phyloP scores from a whole-genome alignment of 768 basidiomycete genomes.

The Lactarius quietus region DNA sequence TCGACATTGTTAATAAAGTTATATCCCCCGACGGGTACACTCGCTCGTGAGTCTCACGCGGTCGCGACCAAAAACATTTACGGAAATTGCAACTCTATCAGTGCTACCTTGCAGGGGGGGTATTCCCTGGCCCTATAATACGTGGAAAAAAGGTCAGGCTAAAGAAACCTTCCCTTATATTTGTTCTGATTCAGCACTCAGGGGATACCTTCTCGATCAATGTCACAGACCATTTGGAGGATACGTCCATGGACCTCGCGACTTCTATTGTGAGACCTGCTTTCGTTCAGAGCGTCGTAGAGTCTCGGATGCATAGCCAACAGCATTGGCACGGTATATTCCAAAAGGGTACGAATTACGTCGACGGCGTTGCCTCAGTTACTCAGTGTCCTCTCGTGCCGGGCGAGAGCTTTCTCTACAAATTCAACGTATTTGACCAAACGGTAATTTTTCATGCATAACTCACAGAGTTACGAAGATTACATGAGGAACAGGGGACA shows the following conservation, averaged over 20 bases:
- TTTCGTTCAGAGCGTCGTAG: not conserved
- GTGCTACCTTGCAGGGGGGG: slow-evolving; percentile 7
- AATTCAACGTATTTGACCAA: slow-evolving; percentile 19
- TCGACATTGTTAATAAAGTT: slow-evolving; percentile 23
- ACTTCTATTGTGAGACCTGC: slow-evolving; percentile 9
- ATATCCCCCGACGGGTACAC: slow-evolving; percentile 30
- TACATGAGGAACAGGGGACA: slow-evolving; percentile 10
- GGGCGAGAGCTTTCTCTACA: slow-evolving; percentile 10
- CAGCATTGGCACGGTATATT: slow-evolving; percentile 28
- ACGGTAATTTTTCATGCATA: not conserved
- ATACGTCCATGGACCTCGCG: slow-evolving; percentile 1
- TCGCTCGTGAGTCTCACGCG: slow-evolving; percentile 18
- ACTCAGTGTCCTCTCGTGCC: slow-evolving; percentile 27
- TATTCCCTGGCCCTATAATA: slow-evolving; percentile 17
- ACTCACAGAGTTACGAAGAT: not conserved
- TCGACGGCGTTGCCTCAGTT: slow-evolving; percentile 21
- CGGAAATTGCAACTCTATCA: not conserved
- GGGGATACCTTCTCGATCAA: slow-evolving; percentile 10
- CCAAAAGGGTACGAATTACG: slow-evolving; percentile 16
- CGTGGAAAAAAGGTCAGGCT: not conserved
- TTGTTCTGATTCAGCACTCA: not conserved
- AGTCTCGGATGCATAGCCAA: not conserved
- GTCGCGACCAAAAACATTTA: not conserved
- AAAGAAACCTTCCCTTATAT: not conserved
- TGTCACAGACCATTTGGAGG: slow-evolving; percentile 6